Percentiles rank a stretch among this genome's conserved stretches.
These are phyloP conservation scores for Ophiorrhiza pumila DNA, from an alignment of 257 asterid genomes.

Conservation along the genomic window DNA sequence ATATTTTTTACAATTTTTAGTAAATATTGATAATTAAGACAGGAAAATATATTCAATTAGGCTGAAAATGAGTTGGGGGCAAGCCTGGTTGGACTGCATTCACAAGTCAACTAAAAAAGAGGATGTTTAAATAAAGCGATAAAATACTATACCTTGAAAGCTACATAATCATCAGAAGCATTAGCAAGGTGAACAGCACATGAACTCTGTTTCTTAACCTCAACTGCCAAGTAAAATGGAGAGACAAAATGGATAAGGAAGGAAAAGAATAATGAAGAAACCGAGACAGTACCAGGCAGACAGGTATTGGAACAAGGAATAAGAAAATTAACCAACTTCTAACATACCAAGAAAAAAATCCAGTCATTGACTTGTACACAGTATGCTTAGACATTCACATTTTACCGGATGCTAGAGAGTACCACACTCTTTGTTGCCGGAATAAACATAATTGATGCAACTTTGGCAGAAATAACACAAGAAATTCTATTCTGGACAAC, in stretches of 20 bases:
- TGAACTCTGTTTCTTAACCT: slow-evolving; percentile 77
- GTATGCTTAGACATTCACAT: neutral
- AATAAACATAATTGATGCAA: neutral
- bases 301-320: neutral
- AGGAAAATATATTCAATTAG: neutral
- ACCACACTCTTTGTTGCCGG: neutral
- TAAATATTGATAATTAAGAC: slow-evolving; percentile 1
- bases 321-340: neutral
- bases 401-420: neutral
- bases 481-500: neutral
- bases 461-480: neutral
- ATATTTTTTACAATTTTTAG: no score
- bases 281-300: neutral
- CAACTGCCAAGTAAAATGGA: slow-evolving; percentile 48
- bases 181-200: slow-evolving; percentile 62
- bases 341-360: neutral
- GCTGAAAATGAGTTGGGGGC: neutral
- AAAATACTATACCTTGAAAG: slow-evolving; percentile 68
- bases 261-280: slow-evolving; percentile 9
- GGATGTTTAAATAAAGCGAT: neutral
- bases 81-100: no score
- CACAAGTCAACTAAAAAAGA: neutral
- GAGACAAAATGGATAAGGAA: no score
- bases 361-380: neutral
- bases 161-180: slow-evolving; percentile 72